Base-by-base conservation (phyloP, 73 alveolate species). In the Tetrahymena elliotti region DNA sequence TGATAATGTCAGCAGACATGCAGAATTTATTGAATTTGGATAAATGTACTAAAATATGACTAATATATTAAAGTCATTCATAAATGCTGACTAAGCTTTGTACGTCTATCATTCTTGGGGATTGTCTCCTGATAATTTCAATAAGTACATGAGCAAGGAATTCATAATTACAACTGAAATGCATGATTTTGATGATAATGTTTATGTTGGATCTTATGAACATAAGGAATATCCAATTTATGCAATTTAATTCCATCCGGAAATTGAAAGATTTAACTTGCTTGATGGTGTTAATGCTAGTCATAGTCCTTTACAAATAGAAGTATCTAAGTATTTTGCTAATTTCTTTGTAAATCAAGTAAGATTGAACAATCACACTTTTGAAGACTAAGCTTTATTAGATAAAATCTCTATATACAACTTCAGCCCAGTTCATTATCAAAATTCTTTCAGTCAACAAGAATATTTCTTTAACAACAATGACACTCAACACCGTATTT, bases 231-330 rank as follows among this genome's bases (percentile, higher is more conserved):
- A 68, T 35, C 97, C 97, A n/a, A 96, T 96, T 22, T 96, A 39
- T 84, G 97, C 94, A 33, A 39, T 40, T 41, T 94, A 96, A 93
- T 96, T 96, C 94, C 97, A 96, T 93, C 97, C 97, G 0, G 97
- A 96, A 35, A 96, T 94, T 15, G 93, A 84, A 40, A 39, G 52
- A 47, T 96, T 83, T 95, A 97, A 96, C 36, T 68, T 68, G 22
- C 36, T 68, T 27, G 88, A 31, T 27, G 88, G 88, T 22, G 22
- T 68, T 18, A 68, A 68, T 68, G 88, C 88, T 68, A 68, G 37
- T 68, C 88, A 68, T 10, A 68, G 88, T 36, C 88, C 88, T 0
- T 68, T 68, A 68, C n/a, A 68, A 68, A 68, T 68, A 27, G 88
- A 68, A 31, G 33, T 31, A 27, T 68, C 88, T 11, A 68, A 68